Conservation (phyloP, 2,329 filamentous ascomycete genomes). For the Cylindrodendrum hubeiense region DNA sequence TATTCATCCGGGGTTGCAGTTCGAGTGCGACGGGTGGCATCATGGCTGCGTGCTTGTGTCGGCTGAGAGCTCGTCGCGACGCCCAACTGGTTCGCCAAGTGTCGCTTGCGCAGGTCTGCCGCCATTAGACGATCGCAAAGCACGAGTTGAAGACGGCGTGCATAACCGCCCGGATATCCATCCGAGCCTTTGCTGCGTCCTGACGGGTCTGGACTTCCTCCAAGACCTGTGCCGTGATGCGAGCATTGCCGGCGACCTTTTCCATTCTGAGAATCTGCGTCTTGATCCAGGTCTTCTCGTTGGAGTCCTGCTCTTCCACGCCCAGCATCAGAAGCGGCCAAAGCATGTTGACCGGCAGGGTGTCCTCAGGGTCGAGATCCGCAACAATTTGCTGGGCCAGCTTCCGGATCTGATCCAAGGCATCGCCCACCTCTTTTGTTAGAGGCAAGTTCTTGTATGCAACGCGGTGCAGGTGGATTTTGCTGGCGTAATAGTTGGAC, state of each 20-base stretch:
- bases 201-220: constrained; percentile 60
- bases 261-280: constrained; percentile 62
- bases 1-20: not conserved
- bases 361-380: constrained; percentile 56
- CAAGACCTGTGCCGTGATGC: constrained; percentile 60
- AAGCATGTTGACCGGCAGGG: constrained; percentile 67
- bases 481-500: constrained; percentile 68
- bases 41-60: not conserved
- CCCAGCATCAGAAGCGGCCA: constrained; percentile 70
- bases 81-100: not conserved
- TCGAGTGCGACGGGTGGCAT: not conserved
- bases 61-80: not conserved
- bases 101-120: not conserved
- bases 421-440: constrained; percentile 61
- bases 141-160: constrained; percentile 62
- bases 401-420: constrained; percentile 61
- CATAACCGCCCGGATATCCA: constrained; percentile 61
- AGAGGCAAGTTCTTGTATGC: constrained; percentile 67
- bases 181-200: constrained; percentile 53
- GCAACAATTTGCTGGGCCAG: constrained; percentile 58
- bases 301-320: constrained; percentile 63
- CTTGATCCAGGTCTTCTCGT: constrained; percentile 64
- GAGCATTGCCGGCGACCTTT: constrained; percentile 57
- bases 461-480: constrained; percentile 68
- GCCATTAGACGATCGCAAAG: constrained; percentile 62